A percentile compares a stretch with the other conserved stretches of the same genome.
Conservation (phyloP, 768 basidiomycete species). For the Coprinopsis strossmayeri region DNA sequence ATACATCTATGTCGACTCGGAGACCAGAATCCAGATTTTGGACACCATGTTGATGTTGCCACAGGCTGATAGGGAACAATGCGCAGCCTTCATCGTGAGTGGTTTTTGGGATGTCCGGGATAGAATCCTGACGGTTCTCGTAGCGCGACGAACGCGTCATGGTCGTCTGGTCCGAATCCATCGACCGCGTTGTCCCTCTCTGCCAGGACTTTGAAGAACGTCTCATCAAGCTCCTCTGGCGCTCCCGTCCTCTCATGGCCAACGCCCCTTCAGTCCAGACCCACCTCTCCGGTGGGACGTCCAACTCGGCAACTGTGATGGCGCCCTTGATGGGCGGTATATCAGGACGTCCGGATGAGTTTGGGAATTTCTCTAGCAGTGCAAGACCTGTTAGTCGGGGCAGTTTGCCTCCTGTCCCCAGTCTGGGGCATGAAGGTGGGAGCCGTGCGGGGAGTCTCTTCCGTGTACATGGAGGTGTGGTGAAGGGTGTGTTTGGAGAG, state of each 20-base stretch:
- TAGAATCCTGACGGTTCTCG: too few relatives aligned
- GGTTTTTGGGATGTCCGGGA: not conserved
- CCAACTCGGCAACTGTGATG: slow-evolving; percentile 1
- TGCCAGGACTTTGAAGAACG: slow-evolving; percentile 71
- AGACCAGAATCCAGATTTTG: slow-evolving; percentile 82
- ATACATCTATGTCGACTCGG: slow-evolving; percentile 65
- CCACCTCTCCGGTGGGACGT: slow-evolving; percentile 6
- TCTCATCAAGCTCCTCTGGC: slow-evolving; percentile 80
- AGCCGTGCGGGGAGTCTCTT: not conserved
- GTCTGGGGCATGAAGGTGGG: too few relatives aligned
- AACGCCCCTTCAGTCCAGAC: slow-evolving; percentile 11
- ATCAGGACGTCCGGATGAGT: not conserved
- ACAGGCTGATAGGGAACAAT: slow-evolving; percentile 79
- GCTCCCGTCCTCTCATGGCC: slow-evolving; percentile 27
- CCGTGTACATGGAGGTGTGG: not conserved
- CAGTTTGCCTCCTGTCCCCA: too few relatives aligned
- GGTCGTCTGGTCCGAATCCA: slow-evolving; percentile 77
- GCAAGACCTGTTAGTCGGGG: too few relatives aligned
- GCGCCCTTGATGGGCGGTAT: not conserved
- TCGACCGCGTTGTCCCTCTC: slow-evolving; percentile 71
- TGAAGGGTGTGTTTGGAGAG: slow-evolving; percentile 21
- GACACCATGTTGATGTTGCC: slow-evolving; percentile 75
- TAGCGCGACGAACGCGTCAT: slow-evolving; percentile 83
- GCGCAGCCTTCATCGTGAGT: slow-evolving; percentile 79
- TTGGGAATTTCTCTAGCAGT: not conserved